Base-by-base conservation (phyloP, 768 basidiomycete species). In the Rhodotorula sphaerocarpa region DNA sequence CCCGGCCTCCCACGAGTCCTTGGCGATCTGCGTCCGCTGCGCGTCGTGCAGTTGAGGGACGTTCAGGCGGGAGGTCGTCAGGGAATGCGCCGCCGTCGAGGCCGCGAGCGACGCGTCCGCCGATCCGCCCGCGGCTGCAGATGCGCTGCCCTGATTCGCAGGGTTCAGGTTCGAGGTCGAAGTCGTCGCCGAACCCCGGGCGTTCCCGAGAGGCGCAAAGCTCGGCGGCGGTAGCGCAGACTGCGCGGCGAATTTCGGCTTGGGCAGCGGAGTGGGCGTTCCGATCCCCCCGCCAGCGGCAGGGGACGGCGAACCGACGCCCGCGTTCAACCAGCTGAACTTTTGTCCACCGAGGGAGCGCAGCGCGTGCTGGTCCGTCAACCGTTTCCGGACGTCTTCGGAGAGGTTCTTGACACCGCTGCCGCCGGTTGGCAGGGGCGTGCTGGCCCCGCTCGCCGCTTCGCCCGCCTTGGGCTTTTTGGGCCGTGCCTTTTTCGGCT, bases 371-470 rank as follows among this genome's bases (percentile, higher is more conserved):
- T 86, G 86, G 74, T 93, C 90, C 39, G 86, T 86, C 84, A 91
- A 84, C 74, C 88, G 90, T 80, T 92, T 92, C 69, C 85, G 79
- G 70, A 89, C 86, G 70, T 91, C 90, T 75, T 90, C 90, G 9
- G 84, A 86, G 87, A 92, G 88, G 72, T 90, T 90, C 59, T 86
- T 79, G 57, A 88, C 87, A 0, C 86, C 87, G 16, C 88, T 25
- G 86, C 14, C 87, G 86, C 7, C 46, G 0, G 47, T 34, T 5
- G 55, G 25, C 21, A 41, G 27, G 18, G 61, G 60, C 6, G 61
- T 62, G 33, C 55, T 56, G 42, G 61, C 55, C 11, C 63, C 63
- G 42, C 47, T 44, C 20, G 27, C 28, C 27, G 15, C 55, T 23
- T 20, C 48, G 44, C 23, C 59, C 3, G 86, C 86, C 36, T 88